A percentile compares a stretch with the other conserved stretches of the same genome.
Conservation (phyloP, 2,329 filamentous ascomycete genomes). For the Colletotrichum tanaceti region DNA sequence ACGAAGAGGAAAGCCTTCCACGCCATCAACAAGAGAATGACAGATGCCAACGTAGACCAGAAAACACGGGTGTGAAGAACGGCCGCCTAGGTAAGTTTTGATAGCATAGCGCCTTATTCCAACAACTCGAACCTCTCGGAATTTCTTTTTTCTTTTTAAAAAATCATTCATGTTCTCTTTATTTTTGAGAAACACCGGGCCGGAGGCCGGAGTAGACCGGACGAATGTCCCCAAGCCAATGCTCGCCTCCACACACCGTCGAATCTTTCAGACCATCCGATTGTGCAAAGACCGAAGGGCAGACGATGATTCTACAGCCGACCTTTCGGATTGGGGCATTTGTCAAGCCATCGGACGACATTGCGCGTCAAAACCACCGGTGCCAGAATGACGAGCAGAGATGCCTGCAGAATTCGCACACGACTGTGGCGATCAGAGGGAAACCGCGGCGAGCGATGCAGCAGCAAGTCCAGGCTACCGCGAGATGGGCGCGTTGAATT, state of each 20-base stretch:
- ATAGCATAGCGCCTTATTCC: too few species aligned
- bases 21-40: too few species aligned
- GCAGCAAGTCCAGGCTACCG: background rate
- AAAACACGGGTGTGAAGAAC: background rate
- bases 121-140: too few species aligned
- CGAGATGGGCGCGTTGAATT: background rate
- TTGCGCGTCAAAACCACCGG: background rate
- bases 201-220: background rate
- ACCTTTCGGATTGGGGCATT: constrained; percentile 4
- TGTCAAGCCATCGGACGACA: constrained; percentile 18
- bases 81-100: background rate
- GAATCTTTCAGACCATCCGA: background rate
- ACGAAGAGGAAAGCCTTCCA: background rate
- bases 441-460: background rate
- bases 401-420: background rate
- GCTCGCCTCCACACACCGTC: background rate
- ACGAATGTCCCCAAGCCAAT: background rate
- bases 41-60: background rate
- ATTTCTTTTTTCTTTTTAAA: too few species aligned
- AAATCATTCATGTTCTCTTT: too few species aligned
- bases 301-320: constrained; percentile 6
- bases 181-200: background rate
- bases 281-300: constrained; percentile 16
- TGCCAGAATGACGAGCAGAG: background rate
- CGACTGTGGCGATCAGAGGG: background rate